Evolutionary conservation across 2,329 filamentous ascomycete species (phyloP), one percentile per base, ranked within the genome.

Genomic region (Apiospora phragmitis): DNA sequence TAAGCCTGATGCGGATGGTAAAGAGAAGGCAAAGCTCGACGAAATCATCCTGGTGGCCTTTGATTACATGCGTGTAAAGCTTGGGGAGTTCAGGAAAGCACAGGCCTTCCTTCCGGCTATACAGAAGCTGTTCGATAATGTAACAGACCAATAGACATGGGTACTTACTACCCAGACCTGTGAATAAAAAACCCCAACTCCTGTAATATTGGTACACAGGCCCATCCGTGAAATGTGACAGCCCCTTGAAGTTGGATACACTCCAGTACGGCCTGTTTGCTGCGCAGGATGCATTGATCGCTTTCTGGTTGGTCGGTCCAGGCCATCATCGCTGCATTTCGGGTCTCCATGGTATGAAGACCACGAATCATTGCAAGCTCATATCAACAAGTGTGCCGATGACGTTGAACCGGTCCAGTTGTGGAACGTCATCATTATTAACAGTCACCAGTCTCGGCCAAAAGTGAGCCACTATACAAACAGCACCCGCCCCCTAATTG

Each of bases 11-110:
- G 69, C 73, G 70, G 11, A 77, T 75, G 68, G 68, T 67, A 42
- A 72, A 45, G 70, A 74, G 32, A 80, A 81, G 76, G 80, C 85
- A 21, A 80, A 79, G 51, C 72, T 79, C 7, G 80, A 81, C 42
- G 82, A 91, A 83, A 89, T 90, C 49, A 89, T 94, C 21, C 85
- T 93, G 71, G 87, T 94, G 70, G 93, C 91, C 1, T 94, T 94
- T 79, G 93, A 96, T 77, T 90, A 93, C 74, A 95, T 95, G 93
- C 84, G 88, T 6, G 89, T 94, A 51, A 90, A 75, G 69, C 74
- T 80, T 0, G 78, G 79, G 2, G 78, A 80, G 1, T 80, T 80
- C 42, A 76, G 78, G 62, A 75, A 78, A 65, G 79, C 79, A 0
- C 78, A 79, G 69, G 77, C 76, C 0, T 80, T 80, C 71, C 47